Evolutionary conservation across 371 early-diverging fungal species (phyloP).

Genomic region (Homolaphlyctis polyrhiza): DNA sequence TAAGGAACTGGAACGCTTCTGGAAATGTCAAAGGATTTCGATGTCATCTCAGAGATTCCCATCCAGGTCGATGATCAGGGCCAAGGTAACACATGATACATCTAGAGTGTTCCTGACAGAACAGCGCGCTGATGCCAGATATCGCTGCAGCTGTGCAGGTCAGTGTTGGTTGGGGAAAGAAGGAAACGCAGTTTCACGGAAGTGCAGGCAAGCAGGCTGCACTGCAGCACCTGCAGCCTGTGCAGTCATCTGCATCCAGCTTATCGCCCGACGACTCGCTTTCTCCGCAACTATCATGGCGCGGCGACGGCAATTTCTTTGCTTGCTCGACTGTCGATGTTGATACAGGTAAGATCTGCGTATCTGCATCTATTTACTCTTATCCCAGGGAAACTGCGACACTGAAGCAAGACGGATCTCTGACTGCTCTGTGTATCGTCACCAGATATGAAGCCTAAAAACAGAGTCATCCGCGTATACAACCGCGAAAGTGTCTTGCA

Average conservation of each 20-base stretch:
- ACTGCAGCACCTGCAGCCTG: conserved; percentile 21
- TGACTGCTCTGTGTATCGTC: no score
- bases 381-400: no score
- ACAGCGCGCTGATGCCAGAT: no score
- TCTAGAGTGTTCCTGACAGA: no score
- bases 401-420: neutral
- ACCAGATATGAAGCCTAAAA: neutral
- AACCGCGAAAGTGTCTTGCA: conserved; percentile 81
- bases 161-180: conserved; percentile 94
- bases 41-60: conserved; percentile 76
- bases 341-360: conserved; percentile 36
- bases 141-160: conserved; percentile 70
- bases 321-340: conserved; percentile 63
- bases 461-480: conserved; percentile 60
- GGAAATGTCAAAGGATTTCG: conserved; percentile 90
- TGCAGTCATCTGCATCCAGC: neutral
- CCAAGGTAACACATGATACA: no score
- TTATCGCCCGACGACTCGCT: conserved; percentile 72
- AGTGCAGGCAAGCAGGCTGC: conserved; percentile 69
- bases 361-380: no score
- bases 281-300: conserved; percentile 77
- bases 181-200: conserved; percentile 97
- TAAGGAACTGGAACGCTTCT: conserved; percentile 64
- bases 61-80: conserved; percentile 63
- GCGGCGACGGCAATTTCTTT: conserved; percentile 86